Base-by-base conservation (phyloP, 1,139 yeast species). In the Taphrina sp. region DNA sequence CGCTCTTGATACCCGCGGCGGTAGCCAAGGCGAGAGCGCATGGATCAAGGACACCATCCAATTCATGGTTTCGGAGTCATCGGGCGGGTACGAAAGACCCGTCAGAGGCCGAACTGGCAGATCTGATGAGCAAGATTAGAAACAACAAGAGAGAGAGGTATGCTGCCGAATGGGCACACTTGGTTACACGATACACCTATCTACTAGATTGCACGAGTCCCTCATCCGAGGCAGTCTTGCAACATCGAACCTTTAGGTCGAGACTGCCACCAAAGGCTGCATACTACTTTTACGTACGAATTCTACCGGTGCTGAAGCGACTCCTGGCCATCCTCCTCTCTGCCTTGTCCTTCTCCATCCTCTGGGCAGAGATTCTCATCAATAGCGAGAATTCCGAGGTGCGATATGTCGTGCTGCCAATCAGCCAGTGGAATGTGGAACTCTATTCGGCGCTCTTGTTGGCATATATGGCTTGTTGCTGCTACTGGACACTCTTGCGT, bases 321-420 rank as follows among this genome's bases (percentile, higher is more conserved):
- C 49, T 74, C 0, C 58, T 70, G 23, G 72, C 80, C 0, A 44
- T 70, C 0, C 49, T 72, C 2, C 69, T 84, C 2, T 72, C 76
- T 0, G 42, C 70, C 0, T 64, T 83, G 19, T 79, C 90, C 0
- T 68, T 80, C 12, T 66, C 80, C 1, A 72, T 87, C 5, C 74
- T 84, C 19, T 83, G 85, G 71, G 83, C 92, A 16, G 95, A 87
- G 66, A 72, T 84, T 45, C 75, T 85, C 58, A 90, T 53, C 46
- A 53, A 53, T 14, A 22, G 39, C 14, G 46, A 49, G 23, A 29
- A 38, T 33, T 46, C 54, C 12, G 38, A 33, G 20, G 34, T 49
- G 12, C 29, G 54, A 24, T 49, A 16, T 24, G 17, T 49, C 20
- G 39, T 38, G 4, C 23, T 29, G 16, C 46, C 57, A 5, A 45